phyloP scores from a whole-genome alignment of 2,329 filamentous ascomycete genomes.

The Orbilia ellipsospora region DNA sequence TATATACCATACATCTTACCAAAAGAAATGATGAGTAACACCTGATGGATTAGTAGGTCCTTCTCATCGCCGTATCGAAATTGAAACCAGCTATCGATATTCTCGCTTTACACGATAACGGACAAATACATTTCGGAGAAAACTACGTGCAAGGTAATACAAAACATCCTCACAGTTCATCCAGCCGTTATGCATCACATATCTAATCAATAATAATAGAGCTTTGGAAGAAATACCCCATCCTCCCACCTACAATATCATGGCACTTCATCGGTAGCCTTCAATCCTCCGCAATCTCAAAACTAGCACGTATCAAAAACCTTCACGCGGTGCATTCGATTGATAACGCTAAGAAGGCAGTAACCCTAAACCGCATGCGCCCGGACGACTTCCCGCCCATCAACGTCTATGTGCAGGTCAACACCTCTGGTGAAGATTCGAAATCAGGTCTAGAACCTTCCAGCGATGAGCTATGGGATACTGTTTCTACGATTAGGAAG shows the following conservation, averaged over 20 bases:
- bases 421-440: conserved; percentile 74
- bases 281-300: conserved; percentile 93
- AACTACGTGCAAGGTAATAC: conserved; percentile 79
- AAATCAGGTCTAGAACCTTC: conserved; percentile 33
- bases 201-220: conserved; percentile 65
- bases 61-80: conserved; percentile 92
- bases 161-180: not conserved
- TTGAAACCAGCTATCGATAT: conserved; percentile 94
- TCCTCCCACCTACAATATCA: conserved; percentile 79
- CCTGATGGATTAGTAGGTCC: conserved; percentile 18
- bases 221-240: conserved; percentile 81
- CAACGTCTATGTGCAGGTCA: conserved; percentile 89
- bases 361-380: conserved; percentile 80
- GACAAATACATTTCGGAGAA: conserved; percentile 87
- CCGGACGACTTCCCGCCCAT: conserved; percentile 66
- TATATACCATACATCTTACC: too few species aligned
- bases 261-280: conserved; percentile 98
- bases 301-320: conserved; percentile 84
- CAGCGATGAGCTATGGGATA: conserved; percentile 42
- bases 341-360: conserved; percentile 87
- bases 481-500: conserved; percentile 67
- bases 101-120: conserved; percentile 77
- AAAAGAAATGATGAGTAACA: not conserved
- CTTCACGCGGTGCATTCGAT: conserved; percentile 92
- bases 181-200: too few species aligned